phyloP scores from a whole-genome alignment of 768 basidiomycete species.

The Naganishia randhawae region DNA sequence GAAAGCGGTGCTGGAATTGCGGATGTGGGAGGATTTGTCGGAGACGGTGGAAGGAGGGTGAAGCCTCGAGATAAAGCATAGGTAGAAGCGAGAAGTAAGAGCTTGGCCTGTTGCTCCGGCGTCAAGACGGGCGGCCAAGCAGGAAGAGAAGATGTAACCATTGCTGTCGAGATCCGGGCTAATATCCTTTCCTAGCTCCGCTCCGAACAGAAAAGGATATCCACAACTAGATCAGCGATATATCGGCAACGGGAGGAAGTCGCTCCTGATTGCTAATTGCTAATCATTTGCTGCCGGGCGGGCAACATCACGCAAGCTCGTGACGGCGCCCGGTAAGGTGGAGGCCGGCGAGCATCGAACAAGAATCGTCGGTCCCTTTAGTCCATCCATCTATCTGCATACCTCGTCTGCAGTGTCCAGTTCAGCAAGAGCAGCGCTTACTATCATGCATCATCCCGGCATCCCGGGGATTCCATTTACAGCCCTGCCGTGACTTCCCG shows the following conservation, averaged over 20 bases:
- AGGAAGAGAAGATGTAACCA: slow-evolving; percentile 32
- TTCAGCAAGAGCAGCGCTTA: no score
- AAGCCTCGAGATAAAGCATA: slow-evolving; percentile 82
- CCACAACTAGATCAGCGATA: background rate
- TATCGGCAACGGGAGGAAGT: background rate
- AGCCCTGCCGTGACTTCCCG: no score
- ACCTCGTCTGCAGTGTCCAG: no score
- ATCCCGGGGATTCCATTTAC: no score
- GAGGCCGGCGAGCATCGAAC: background rate
- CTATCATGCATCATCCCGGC: no score
- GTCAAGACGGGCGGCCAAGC: slow-evolving; percentile 72
- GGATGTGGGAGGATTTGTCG: slow-evolving; percentile 53
- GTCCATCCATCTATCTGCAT: no score
- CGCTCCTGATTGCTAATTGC: background rate
- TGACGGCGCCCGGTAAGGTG: slow-evolving; percentile 1
- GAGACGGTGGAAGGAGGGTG: slow-evolving; percentile 56
- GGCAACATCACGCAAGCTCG: slow-evolving; percentile 1
- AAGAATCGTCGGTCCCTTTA: no score
- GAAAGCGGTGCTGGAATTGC: slow-evolving; percentile 87
- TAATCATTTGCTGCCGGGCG: background rate
- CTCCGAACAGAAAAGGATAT: background rate
- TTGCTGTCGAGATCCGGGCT: background rate
- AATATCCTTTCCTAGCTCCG: background rate
- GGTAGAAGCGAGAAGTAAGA: slow-evolving; percentile 67
- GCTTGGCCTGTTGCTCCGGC: slow-evolving; percentile 58